These are phyloP conservation scores for Albifimbria verrucaria DNA, from an alignment of 2,329 filamentous ascomycete genomes.

Conservation along the genomic window DNA sequence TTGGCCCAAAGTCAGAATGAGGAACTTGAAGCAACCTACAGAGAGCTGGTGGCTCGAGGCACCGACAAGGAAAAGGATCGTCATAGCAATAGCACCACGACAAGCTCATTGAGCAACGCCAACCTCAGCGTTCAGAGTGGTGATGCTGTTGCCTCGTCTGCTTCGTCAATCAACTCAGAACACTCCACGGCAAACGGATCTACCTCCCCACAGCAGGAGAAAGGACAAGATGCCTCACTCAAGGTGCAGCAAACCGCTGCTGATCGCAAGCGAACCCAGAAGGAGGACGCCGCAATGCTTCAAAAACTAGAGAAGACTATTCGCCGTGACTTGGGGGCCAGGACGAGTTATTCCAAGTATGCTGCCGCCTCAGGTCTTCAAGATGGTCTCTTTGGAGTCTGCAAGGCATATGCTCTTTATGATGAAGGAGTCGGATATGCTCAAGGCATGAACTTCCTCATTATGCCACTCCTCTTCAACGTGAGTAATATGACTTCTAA, in stretches of 20 bases:
- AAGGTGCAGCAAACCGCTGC: constrained; percentile 64
- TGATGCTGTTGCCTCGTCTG: constrained; percentile 70
- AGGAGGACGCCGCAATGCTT: constrained; percentile 70
- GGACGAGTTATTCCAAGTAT: constrained; percentile 96
- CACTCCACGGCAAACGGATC: constrained; percentile 59
- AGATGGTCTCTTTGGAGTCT: constrained; percentile 90
- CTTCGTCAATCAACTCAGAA: constrained; percentile 81
- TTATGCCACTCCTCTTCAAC: constrained; percentile 95
- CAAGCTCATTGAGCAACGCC: constrained; percentile 51
- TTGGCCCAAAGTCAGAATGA: constrained; percentile 93
- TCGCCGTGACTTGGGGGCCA: constrained; percentile 81
- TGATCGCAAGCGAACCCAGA: constrained; percentile 73
- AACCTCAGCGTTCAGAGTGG: constrained; percentile 56
- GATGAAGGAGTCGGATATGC: constrained; percentile 95
- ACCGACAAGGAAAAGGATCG: constrained; percentile 74
- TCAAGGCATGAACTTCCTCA: constrained; percentile 97
- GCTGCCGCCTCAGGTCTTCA: constrained; percentile 87
- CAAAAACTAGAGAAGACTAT: constrained; percentile 89
- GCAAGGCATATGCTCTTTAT: constrained; percentile 95
- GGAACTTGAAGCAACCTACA: constrained; percentile 83
- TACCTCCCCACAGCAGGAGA: constrained; percentile 57
- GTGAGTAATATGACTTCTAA: constrained; percentile 36
- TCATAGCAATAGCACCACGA: constrained; percentile 50
- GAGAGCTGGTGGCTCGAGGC: constrained; percentile 73
- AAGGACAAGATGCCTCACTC: constrained; percentile 58